Evolutionary conservation across 176 grass and related monocot species (phyloP), one percentile per base, ranked within the genome.

Genomic region (Panicum miliaceum): DNA sequence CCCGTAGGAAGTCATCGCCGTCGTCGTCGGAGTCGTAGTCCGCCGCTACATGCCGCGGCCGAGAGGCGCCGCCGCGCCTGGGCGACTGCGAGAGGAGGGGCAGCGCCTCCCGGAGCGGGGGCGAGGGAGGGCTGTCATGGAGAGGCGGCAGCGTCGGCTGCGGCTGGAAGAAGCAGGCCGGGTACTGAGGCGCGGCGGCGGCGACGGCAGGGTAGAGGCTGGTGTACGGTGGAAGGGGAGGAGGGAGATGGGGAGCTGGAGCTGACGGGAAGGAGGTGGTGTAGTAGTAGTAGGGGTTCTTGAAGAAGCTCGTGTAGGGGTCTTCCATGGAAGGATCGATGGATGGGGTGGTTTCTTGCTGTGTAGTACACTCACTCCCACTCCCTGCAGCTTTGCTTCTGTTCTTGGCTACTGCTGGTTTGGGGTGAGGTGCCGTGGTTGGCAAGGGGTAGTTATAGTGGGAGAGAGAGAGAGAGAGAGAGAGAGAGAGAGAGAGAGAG

Each of bases 41-140:
- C 22, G 11, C 48, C 34, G 74, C 84, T 1, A 45, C 29, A 22
- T 82, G 50, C 58, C 14, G 34, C n/a, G 12, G 66, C 7, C 25
- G 78, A 8, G 36, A 46, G 35, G 72, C 27, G 35, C 7, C 40
- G 36, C 37, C 29, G 45, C 47, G 79, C 12, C 79, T 85, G 20
- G 91, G 96, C 68, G 93, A 92, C 68, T 82, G 89, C 0, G 89
- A 93, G 14, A 98, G 96, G 51, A 98, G 91, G 10, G 96, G 96
- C 9, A 98, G 93, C 15, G 91, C 96, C 76, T 98, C 91, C 7
- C 91, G 85, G 23, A 95, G 85, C 56, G 96, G 93, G 25, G 96
- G 96, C 12, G 96, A 93, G 12, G 88, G 84, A 34, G 91, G 91
- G 54, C 85, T 53, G 65, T 29, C 84, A 5, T 52, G 53, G 7